Percentiles rank a stretch among this genome's conserved stretches.
phyloP scores from a whole-genome alignment of 2,329 filamentous ascomycete genomes.

The Capronia epimyces region DNA sequence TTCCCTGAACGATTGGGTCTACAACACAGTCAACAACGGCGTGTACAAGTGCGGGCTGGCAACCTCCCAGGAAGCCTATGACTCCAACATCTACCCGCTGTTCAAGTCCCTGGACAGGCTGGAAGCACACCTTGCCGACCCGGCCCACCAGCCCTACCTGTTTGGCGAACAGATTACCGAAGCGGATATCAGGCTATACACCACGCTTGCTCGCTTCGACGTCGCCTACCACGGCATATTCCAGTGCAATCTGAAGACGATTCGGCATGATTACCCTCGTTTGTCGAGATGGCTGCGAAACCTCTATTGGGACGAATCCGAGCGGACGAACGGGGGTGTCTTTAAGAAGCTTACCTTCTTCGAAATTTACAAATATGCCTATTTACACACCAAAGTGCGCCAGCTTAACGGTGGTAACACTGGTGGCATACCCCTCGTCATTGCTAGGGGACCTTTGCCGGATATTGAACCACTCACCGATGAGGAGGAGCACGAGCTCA shows the following conservation, averaged over 20 bases:
- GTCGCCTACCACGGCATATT: conserved; percentile 75
- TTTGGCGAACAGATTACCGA: conserved; percentile 71
- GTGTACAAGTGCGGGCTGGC: conserved; percentile 66
- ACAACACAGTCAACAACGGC: conserved; percentile 54
- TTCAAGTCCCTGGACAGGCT: conserved; percentile 69
- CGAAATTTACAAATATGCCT: conserved; percentile 32
- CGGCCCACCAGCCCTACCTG: conserved; percentile 57
- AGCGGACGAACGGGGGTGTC: conserved; percentile 38
- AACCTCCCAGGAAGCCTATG: conserved; percentile 69
- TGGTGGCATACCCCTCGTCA: conserved; percentile 14
- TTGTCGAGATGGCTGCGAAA: conserved; percentile 45
- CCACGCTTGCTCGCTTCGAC: conserved; percentile 64
- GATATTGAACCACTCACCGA: conserved; percentile 27
- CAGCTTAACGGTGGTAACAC: conserved; percentile 16
- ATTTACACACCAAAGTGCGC: conserved; percentile 21
- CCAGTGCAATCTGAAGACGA: conserved; percentile 63
- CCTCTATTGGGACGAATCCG: conserved; percentile 44
- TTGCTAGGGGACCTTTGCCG: conserved; percentile 25
- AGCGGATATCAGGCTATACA: conserved; percentile 67
- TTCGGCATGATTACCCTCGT: conserved; percentile 55
- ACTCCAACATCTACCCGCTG: conserved; percentile 60
- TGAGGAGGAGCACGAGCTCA: conserved; percentile 25
- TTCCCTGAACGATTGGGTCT: conserved; percentile 69
- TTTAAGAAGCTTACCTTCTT: conserved; percentile 45
- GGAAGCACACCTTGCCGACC: conserved; percentile 59